Evolutionary conservation across 768 basidiomycete species (phyloP).

Genomic region (Lyophyllum decastes): DNA sequence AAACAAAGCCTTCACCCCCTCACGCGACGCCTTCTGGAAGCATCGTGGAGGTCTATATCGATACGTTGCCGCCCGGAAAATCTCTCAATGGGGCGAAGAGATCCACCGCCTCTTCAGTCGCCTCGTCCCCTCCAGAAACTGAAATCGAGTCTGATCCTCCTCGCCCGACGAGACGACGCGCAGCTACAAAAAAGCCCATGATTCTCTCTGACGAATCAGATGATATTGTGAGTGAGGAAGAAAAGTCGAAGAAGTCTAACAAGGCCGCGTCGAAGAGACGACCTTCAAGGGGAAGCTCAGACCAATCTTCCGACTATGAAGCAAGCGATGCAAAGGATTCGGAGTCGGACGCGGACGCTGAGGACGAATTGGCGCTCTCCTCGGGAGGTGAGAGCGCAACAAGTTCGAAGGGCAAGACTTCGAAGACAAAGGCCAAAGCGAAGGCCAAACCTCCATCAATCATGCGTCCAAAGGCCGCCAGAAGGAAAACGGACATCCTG

Average conservation of each 20-base stretch:
- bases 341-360: slow-evolving; percentile 33
- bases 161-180: slow-evolving; percentile 41
- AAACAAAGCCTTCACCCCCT: slow-evolving; percentile 17
- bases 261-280: slow-evolving; percentile 22
- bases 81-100: slow-evolving; percentile 19
- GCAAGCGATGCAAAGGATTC: slow-evolving; percentile 25
- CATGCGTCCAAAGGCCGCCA: slow-evolving; percentile 10
- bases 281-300: slow-evolving; percentile 22
- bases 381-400: slow-evolving; percentile 37
- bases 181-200: slow-evolving; percentile 38
- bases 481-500: slow-evolving; percentile 16
- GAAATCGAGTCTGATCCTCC: slow-evolving; percentile 40
- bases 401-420: slow-evolving; percentile 10
- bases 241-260: slow-evolving; percentile 25
- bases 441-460: slow-evolving; percentile 24
- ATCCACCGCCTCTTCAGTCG: slow-evolving; percentile 32
- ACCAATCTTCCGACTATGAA: slow-evolving; percentile 44
- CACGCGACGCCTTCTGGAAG: slow-evolving; percentile 36
- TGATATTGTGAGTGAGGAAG: slow-evolving; percentile 29
- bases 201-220: slow-evolving; percentile 60
- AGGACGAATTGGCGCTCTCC: slow-evolving; percentile 28
- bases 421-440: slow-evolving; percentile 30
- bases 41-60: slow-evolving; percentile 61
- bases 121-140: slow-evolving; percentile 34
- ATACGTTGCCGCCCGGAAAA: slow-evolving; percentile 24